These are phyloP conservation scores for Boletus reticulatus DNA, from an alignment of 768 basidiomycete species.

Conservation along the genomic window DNA sequence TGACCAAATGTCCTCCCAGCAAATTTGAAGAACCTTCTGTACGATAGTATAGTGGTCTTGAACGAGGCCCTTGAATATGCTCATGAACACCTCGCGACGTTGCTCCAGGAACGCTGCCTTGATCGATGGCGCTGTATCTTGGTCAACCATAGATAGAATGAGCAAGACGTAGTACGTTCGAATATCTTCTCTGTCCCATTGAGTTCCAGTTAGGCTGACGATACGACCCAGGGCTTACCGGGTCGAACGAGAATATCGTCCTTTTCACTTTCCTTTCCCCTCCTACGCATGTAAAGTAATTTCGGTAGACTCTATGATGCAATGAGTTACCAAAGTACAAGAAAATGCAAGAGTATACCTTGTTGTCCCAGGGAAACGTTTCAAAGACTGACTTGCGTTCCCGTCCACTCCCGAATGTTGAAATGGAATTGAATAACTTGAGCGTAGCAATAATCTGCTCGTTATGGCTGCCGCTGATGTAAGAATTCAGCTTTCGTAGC, in stretches of 20 bases:
- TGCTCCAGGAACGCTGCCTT: constrained; percentile 72
- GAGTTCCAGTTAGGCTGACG: background rate
- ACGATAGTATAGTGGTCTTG: constrained; percentile 65
- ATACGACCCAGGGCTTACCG: constrained; percentile 38
- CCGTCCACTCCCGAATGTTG: constrained; percentile 60
- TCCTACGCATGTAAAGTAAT: constrained; percentile 69
- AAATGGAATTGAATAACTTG: constrained; percentile 60
- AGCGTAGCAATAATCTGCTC: constrained; percentile 67
- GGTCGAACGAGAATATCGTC: constrained; percentile 49
- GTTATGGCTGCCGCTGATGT: constrained; percentile 58
- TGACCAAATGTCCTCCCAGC: constrained; percentile 75
- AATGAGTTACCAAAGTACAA: background rate
- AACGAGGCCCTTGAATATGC: constrained; percentile 68
- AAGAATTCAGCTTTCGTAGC: constrained; percentile 57
- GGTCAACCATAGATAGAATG: constrained; percentile 68
- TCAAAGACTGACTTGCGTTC: constrained; percentile 65
- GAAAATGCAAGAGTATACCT: constrained; percentile 40
- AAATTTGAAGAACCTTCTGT: constrained; percentile 64
- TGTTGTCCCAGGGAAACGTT: constrained; percentile 75
- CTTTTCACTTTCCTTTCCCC: constrained; percentile 40
- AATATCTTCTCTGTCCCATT: constrained; percentile 53
- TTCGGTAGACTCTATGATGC: constrained; percentile 56
- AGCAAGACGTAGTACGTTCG: constrained; percentile 73
- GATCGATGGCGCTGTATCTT: constrained; percentile 42
- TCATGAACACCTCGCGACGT: constrained; percentile 59